Conservation (phyloP, 2,329 filamentous ascomycete species). For the Nakataea oryzae region DNA sequence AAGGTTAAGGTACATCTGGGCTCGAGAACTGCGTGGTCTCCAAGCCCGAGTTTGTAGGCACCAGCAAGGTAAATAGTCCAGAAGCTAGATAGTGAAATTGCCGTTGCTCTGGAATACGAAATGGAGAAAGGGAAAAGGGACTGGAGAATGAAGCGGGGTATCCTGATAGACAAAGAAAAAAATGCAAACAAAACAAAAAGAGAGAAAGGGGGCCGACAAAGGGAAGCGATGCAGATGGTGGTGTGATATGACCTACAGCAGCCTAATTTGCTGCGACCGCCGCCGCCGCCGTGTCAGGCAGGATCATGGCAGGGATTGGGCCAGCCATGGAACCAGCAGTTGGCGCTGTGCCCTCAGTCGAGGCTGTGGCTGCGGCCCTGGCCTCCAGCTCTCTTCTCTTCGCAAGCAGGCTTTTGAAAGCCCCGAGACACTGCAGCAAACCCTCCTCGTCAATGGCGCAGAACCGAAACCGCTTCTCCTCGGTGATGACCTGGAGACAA, state of each 20-base stretch:
- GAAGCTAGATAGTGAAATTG: not conserved
- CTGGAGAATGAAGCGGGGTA: not conserved
- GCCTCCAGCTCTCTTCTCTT: conserved; percentile 55
- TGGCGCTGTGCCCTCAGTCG: not conserved
- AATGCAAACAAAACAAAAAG: too few species aligned
- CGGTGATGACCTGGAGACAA: conserved; percentile 88
- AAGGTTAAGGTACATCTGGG: not conserved
- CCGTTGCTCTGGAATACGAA: not conserved
- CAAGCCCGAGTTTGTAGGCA: not conserved
- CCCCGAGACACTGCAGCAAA: conserved; percentile 75
- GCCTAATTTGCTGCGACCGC: not conserved
- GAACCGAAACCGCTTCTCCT: conserved; percentile 76
- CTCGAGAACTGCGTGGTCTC: too few species aligned
- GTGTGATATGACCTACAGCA: not conserved
- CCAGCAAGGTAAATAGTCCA: too few species aligned
- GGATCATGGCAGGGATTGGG: not conserved
- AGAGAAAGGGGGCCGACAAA: not conserved
- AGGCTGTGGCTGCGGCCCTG: conserved; percentile 27
- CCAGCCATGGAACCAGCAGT: not conserved
- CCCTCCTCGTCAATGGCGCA: conserved; percentile 72
- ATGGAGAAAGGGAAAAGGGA: not conserved
- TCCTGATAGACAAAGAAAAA: too few species aligned
- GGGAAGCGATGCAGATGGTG: not conserved
- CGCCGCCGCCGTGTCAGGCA: not conserved
- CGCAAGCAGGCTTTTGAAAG: conserved; percentile 76